A percentile compares a stretch with the other conserved stretches of the same genome.
Evolutionary conservation across 108 stramenopile species (phyloP).

Genomic region (Poteriospumella lacustris): DNA sequence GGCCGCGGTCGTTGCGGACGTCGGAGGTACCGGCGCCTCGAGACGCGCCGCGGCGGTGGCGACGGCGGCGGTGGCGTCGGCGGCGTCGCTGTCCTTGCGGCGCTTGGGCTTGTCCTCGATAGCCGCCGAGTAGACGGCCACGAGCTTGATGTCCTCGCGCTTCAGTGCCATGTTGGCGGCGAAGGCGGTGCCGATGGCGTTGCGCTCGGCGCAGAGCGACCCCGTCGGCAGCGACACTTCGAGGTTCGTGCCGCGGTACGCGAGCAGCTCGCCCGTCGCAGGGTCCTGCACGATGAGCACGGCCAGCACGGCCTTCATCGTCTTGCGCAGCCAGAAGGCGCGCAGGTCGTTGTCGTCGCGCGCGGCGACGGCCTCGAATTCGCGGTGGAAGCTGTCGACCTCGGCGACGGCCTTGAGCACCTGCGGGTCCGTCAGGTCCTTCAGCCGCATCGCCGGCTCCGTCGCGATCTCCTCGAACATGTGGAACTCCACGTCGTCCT

Average conservation of each 20-base stretch:
- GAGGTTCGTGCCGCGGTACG: conserved; percentile 78
- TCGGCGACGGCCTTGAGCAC: conserved; percentile 68
- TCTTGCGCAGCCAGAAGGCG: conserved; percentile 88
- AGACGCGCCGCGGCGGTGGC: neutral
- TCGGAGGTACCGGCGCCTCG: neutral
- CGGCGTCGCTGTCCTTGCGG: neutral
- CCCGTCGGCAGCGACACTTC: conserved; percentile 97
- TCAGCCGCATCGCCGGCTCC: conserved; percentile 66
- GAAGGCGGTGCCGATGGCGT: conserved; percentile 83
- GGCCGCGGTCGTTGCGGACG: neutral
- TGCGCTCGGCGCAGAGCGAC: conserved; percentile 90
- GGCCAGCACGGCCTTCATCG: conserved; percentile 90
- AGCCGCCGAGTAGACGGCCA: conserved; percentile 59
- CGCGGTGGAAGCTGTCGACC: conserved; percentile 69
- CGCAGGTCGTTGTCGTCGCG: conserved; percentile 63
- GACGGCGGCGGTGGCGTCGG: neutral
- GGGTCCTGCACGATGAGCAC: conserved; percentile 78
- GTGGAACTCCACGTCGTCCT: conserved; percentile 82
- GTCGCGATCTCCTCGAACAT: conserved; percentile 86
- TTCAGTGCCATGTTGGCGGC: conserved; percentile 68
- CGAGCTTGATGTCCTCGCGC: conserved; percentile 67
- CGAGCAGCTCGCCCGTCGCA: conserved; percentile 39
- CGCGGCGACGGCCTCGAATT: conserved; percentile 58
- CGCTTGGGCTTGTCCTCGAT: neutral
- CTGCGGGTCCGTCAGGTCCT: conserved; percentile 31